phyloP scores from a whole-genome alignment of 495 filamentous ascomycete genomes.

The Aspergillus asperescens region DNA sequence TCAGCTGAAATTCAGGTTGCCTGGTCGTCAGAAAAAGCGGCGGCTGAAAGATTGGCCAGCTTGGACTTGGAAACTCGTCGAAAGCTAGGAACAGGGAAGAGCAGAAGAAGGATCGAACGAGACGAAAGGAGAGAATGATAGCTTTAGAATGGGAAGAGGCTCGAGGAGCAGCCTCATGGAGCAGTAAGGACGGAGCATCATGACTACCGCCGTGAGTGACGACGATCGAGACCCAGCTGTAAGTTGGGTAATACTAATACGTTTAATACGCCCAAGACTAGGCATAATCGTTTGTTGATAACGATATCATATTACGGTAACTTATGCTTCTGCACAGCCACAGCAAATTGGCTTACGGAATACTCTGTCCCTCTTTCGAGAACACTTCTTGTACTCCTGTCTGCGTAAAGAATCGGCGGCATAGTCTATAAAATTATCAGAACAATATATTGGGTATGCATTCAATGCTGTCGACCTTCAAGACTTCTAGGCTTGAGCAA shows the following conservation, averaged over 20 bases:
- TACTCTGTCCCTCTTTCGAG: neutral
- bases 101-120: neutral
- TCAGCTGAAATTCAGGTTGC: constrained; percentile 5
- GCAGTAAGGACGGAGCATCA: neutral
- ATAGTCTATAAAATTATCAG: too few species aligned
- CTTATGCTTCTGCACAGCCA: neutral
- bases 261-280: neutral
- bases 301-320: neutral
- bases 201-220: neutral
- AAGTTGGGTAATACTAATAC: neutral
- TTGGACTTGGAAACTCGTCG: neutral
- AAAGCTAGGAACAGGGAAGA: neutral
- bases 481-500: too few species aligned
- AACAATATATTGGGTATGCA: too few species aligned
- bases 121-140: neutral
- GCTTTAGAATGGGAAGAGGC: neutral
- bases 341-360: neutral
- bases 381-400: too few species aligned
- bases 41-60: neutral
- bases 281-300: neutral
- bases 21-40: neutral
- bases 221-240: neutral
- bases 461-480: too few species aligned
- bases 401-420: too few species aligned
- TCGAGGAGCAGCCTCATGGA: neutral